phyloP scores from a whole-genome alignment of 2,329 filamentous ascomycete genomes.

The Pezicula rhizophila region DNA sequence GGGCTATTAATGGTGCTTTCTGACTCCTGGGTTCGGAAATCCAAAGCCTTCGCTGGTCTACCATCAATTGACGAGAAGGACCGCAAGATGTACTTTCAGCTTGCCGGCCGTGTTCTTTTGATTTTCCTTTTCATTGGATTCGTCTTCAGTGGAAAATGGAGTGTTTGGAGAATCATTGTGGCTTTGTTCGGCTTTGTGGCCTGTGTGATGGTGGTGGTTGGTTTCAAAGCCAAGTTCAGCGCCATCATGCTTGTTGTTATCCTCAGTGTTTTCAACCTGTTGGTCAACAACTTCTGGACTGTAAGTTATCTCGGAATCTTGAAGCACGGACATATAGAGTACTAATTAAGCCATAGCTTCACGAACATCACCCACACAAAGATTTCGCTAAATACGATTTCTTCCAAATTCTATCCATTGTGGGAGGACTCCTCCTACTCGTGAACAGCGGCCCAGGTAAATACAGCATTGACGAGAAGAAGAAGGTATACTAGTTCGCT shows the following conservation, averaged over 20 bases:
- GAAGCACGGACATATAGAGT: constrained; percentile 1
- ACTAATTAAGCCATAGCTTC: constrained; percentile 55
- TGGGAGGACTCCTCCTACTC: constrained; percentile 89
- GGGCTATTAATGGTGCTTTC: constrained; percentile 96
- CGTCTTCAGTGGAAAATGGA: constrained; percentile 92
- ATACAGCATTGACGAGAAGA: constrained; percentile 99
- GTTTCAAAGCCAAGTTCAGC: constrained; percentile 99
- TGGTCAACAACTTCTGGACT: constrained; percentile 99
- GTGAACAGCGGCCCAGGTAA: constrained; percentile 98
- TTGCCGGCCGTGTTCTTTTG: constrained; percentile 87
- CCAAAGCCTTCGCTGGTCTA: constrained; percentile 89
- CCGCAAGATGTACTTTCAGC: constrained; percentile 99
- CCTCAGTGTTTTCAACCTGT: constrained; percentile 89
- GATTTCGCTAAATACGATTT: constrained; percentile 99
- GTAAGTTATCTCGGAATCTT: constrained; percentile 48
- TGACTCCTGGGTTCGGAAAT: constrained; percentile 97
- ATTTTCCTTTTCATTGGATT: constrained; percentile 98
- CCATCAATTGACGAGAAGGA: constrained; percentile 97
- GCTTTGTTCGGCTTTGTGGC: constrained; percentile 81
- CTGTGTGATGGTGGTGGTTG: constrained; percentile 97
- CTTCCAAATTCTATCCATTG: constrained; percentile 99
- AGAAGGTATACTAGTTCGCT: constrained; percentile 84
- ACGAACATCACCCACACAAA: constrained; percentile 97
- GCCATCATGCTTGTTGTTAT: constrained; percentile 92
- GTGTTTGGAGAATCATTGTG: constrained; percentile 78